Evolutionary conservation across 2,329 filamentous ascomycete genomes (phyloP).

Genomic region (Rhinocladiella mackenziei): DNA sequence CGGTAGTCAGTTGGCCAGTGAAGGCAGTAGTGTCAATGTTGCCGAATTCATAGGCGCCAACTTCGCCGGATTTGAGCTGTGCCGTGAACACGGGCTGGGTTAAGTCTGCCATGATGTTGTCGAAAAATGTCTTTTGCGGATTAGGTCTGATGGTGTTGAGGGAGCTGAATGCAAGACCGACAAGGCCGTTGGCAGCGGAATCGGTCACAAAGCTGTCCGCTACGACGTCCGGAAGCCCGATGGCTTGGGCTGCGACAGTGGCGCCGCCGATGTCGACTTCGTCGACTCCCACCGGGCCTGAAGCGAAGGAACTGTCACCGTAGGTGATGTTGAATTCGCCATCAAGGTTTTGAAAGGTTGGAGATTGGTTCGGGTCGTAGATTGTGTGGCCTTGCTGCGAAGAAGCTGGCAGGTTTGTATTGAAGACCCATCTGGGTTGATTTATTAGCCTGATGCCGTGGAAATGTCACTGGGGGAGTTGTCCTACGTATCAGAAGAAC

Average conservation of each 20-base stretch:
- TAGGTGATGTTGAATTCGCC: constrained; percentile 64
- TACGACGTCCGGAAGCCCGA: constrained; percentile 62
- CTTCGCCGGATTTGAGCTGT: constrained; percentile 57
- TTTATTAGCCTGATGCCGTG: constrained; percentile 4
- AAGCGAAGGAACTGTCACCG: constrained; percentile 62
- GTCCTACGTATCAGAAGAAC: constrained; percentile 64
- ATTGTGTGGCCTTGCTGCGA: constrained; percentile 51
- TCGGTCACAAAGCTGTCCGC: constrained; percentile 57
- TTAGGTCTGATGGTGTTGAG: constrained; percentile 63
- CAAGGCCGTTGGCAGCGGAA: constrained; percentile 61
- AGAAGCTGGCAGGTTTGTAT: constrained; percentile 50
- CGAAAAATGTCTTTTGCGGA: constrained; percentile 68
- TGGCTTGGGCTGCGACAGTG: constrained; percentile 58
- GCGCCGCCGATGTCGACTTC: constrained; percentile 64
- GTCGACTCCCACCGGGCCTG: constrained; percentile 63
- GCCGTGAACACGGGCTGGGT: constrained; percentile 67
- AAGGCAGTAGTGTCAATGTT: constrained; percentile 62
- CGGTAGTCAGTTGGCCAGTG: constrained; percentile 58
- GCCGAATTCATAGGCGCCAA: constrained; percentile 71
- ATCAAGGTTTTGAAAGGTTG: constrained; percentile 46
- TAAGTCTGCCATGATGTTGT: constrained; percentile 61
- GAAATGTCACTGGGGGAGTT: constrained; percentile 1
- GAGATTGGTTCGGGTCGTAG: constrained; percentile 53
- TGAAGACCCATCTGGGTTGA: constrained; percentile 62
- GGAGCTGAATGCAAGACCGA: constrained; percentile 63